Conservation (phyloP, 345 rosid genomes). For the Gossypium bickii region DNA sequence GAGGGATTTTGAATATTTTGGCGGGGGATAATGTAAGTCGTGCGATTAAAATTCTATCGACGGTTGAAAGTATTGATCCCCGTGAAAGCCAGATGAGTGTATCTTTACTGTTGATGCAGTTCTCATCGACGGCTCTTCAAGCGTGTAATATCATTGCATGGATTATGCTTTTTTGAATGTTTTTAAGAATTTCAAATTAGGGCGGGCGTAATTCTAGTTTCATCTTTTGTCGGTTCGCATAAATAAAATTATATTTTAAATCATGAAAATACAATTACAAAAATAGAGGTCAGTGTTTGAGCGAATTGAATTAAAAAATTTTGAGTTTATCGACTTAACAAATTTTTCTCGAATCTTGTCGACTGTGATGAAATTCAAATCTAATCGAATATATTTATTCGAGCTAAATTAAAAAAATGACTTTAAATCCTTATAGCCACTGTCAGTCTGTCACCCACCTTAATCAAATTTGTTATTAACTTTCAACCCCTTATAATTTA, state of each 20-base stretch:
- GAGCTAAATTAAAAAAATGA: too few relatives aligned
- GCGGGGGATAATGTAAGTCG: neutral
- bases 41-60: neutral
- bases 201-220: neutral
- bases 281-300: too few relatives aligned
- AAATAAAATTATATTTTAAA: too few relatives aligned
- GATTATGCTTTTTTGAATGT: neutral
- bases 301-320: too few relatives aligned
- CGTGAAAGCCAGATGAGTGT: neutral
- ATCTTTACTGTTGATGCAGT: neutral
- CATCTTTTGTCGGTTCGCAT: neutral
- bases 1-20: neutral
- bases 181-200: neutral
- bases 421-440: fast-evolving
- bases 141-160: neutral
- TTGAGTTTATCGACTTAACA: fast-evolving
- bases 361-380: too few relatives aligned
- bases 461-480: too few relatives aligned
- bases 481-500: too few relatives aligned
- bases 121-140: neutral
- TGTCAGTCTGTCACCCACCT: fast-evolving
- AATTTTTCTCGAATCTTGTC: too few relatives aligned
- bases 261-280: too few relatives aligned
- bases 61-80: neutral
- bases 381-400: too few relatives aligned